Conservation (phyloP, 768 basidiomycete genomes). For the Kondoa malvinella region DNA sequence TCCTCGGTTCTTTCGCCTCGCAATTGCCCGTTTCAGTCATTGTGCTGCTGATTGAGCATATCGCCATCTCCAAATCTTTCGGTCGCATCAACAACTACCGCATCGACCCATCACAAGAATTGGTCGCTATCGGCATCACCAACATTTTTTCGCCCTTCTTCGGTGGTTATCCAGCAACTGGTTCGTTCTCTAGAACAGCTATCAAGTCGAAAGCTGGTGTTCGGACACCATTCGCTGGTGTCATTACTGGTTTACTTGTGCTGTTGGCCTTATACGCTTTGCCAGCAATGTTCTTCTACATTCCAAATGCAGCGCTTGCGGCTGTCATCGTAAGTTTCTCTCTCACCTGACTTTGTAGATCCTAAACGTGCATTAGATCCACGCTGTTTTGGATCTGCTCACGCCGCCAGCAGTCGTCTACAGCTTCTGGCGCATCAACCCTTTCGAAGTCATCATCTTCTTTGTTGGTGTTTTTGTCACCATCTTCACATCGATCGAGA, state of each 20-base stretch:
- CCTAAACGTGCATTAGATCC: conserved; percentile 18
- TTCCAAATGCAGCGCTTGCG: conserved; percentile 44
- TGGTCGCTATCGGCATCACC: conserved; percentile 93
- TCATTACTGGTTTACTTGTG: conserved; percentile 69
- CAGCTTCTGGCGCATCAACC: conserved; percentile 82
- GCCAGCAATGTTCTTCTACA: conserved; percentile 40
- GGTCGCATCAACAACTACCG: conserved; percentile 90
- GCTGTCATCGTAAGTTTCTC: conserved; percentile 93
- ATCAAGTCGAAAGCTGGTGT: conserved; percentile 92
- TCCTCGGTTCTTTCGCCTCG: conserved; percentile 37
- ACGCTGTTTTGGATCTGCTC: conserved; percentile 44
- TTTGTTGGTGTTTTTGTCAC: conserved; percentile 40
- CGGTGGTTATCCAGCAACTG: conserved; percentile 84
- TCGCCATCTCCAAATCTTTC: conserved; percentile 81
- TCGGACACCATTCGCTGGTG: conserved; percentile 80
- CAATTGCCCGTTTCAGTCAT: conserved; percentile 29
- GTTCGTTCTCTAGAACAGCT: conserved; percentile 95
- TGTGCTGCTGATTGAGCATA: conserved; percentile 73
- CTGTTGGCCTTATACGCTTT: conserved; percentile 87
- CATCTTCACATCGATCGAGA: conserved; percentile 81
- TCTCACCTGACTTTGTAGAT: conserved; percentile 30
- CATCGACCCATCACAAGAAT: conserved; percentile 67
- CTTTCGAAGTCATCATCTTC: conserved; percentile 45
- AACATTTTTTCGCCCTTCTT: conserved; percentile 63
- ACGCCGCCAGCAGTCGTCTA: conserved; percentile 66